Base-by-base conservation (phyloP, 805 yeast species). In the Metschnikowia drakensbergensis region DNA sequence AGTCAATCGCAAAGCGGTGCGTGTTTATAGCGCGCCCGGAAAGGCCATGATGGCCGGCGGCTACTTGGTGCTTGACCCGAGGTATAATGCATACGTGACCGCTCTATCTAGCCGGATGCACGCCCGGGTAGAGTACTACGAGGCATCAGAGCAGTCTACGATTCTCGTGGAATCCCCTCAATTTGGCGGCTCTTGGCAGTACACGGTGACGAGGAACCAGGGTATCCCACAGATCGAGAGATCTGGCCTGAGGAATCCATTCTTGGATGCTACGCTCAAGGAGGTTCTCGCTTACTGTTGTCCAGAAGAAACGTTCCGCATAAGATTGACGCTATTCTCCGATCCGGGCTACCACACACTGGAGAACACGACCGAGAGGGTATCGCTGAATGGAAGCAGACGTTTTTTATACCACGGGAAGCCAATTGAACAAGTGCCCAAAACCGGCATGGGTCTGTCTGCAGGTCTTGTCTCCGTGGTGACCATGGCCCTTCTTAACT, bases 41-140 rank as follows among this genome's bases (percentile, higher is more conserved):
- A 94, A 94, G 65, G 98, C 97, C 1, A 72, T 94, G 27, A 58
- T 94, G 9, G 97, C 94, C 0, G 99, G 99, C 17, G 99, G 99
- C 0, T 94, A 94, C 63, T 74, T 94, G 31, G 98, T 94, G 0
- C 70, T 94, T 22, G 94, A 87, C 50, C 91, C 91, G 0, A 66
- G 65, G 33, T 91, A 86, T 68, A 68, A 74, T 40, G 82, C 96
- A 0, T 86, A 84, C 62, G 96, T 88, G 3, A 83, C 92, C 9
- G 98, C 96, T 0, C 76, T 94, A 13, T 86, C 96, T 1, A 81
- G 96, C 4, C 76, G 98, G 53, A 92, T 94, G 88, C 91, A 91
- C 63, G 88, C 95, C 1, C 75, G 83, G 6, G 75, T 81, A 8
- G 26, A 55, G 28, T 41, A 51, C 5, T 23, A 35, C 7, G 44